A percentile compares a stretch with the other conserved stretches of the same genome.
Evolutionary conservation across 169 alveolate genomes (phyloP).

Genomic region (Theileria luwenshuni): DNA sequence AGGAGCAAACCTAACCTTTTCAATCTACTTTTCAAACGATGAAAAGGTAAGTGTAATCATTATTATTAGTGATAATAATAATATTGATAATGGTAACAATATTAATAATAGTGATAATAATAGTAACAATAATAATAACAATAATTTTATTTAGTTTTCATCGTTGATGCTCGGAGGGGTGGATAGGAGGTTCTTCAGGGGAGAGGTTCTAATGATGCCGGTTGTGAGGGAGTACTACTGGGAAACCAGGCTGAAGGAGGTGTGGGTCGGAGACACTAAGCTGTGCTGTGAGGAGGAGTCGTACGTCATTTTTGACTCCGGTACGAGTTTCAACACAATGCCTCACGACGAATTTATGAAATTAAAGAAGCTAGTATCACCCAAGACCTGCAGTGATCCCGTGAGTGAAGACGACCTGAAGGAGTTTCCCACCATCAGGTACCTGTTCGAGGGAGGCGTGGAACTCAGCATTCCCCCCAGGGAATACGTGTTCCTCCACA

Average conservation of each 20-base stretch:
- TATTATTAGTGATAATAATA: background rate
- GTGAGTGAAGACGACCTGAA: background rate
- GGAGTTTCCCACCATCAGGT: conserved; percentile 35
- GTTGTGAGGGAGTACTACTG: conserved; percentile 86
- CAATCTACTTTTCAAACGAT: conserved; percentile 72
- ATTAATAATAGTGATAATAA: too few species aligned
- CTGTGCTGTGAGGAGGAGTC: conserved; percentile 83
- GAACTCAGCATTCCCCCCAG: conserved; percentile 69
- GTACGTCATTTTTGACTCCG: conserved; percentile 87
- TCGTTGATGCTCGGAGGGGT: conserved; percentile 86
- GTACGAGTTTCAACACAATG: conserved; percentile 85
- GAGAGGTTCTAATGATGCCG: conserved; percentile 82
- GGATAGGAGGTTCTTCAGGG: conserved; percentile 75
- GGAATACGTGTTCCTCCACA: conserved; percentile 66
- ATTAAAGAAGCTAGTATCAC: conserved; percentile 70
- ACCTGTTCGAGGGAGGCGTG: conserved; percentile 59
- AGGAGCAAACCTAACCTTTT: conserved; percentile 63
- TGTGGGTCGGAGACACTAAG: conserved; percentile 81
- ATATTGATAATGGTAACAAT: too few species aligned
- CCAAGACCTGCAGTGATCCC: conserved; percentile 31
- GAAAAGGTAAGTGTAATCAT: conserved; percentile 2
- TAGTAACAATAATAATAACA: conserved; percentile 27
- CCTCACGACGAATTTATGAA: conserved; percentile 77
- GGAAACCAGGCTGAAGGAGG: conserved; percentile 81
- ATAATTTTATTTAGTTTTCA: conserved; percentile 69